Base-by-base conservation (phyloP, 1,284 basidiomycete species). In the Limonomyces culmigenus region DNA sequence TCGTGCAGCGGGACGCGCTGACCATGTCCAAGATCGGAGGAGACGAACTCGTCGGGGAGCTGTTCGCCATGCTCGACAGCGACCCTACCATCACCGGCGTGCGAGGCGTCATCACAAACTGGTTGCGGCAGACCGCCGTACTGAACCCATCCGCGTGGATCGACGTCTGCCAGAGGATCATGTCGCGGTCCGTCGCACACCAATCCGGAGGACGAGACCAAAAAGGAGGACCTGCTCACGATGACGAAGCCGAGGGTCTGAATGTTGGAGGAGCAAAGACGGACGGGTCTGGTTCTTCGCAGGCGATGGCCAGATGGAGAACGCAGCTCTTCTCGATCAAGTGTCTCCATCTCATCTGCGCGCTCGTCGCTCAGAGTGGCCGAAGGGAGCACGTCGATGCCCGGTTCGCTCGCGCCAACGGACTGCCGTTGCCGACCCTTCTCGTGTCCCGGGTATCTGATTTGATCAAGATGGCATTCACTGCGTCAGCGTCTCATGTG, bases 121-220 rank as follows among this genome's bases (percentile, higher is more conserved):
- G 95, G 95, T 64, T 98, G 8, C 74, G 83, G 42, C 92, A 97
- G 54, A 98, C 95, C 0, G 91, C 91, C 1, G 70, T 86, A 15
- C 72, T 85, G 37, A 87, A 92, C 42, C 92, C 95, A 0, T 88
- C 81, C 0, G 92, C 91, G 2, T 99, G 95, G 95, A 95, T 99
- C 42, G 91, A 95, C 50, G 64, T 98, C 1, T 98, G 93, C 50
- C 91, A 97, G 53, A 67, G 89, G 21, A 97, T 98, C 55, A 95
- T 97, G 86, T 77, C 83, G 4, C 66, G 79, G 6, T 85, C 83
- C 13, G 87, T 81, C 12, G 80, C 79, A 2, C 75, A 79, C 3
- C 83, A 87, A 45, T 57, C 58, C 2, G n/a, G n/a, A n/a, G n/a
- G n/a, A n/a, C n/a, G n/a, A n/a, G n/a, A n/a, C n/a, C n/a, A n/a